Evolutionary conservation across 257 asterid genomes (phyloP), one percentile per base, ranked within the genome.

Genomic region (Linderniella brevidens): DNA sequence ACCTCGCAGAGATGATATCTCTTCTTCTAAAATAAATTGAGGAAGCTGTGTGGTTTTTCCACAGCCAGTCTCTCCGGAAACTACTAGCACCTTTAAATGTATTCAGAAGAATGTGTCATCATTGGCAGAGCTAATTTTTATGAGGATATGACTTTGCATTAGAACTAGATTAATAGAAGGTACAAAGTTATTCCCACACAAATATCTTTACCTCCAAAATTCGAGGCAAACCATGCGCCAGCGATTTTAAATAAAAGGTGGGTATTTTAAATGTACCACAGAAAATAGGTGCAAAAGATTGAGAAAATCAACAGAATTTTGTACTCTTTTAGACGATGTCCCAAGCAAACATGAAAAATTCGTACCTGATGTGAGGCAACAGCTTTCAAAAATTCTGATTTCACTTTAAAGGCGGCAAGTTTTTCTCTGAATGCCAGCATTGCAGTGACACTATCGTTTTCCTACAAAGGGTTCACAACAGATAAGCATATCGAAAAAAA

Each of bases 21-120:
- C 93, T 61, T 81, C 92, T 70, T 88, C 98, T 56, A 88, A 66
- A 59, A 88, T 84, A 69, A 76, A 88, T 36, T 88, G 98, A 67
- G 98, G 98, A 68, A 88, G 98, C 69, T 88, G 98, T 29, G 98
- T 88, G 14, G 98, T 84, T 64, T 88, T 88, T 37, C 98, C 98
- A 69, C 98, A 84, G 42, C 98, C 98, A 49, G 98, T 88, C 80
- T 88, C 98, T 63, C 98, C 98, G 8, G 98, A 88, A 39, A 88
- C 96, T 62, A 88, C 84, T 61, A 84, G 72, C 49, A 88, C 96
- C 98, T 88, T 68, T 44, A 58, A 56, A 50, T 37, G 43, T 41
- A 37, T 55, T 29, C 19, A 38, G 2, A 44, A 44, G 18, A 17
- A 46, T 25, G 3, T 25, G 32, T 25, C 6, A 25, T 25, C 15